A percentile compares a stretch with the other conserved stretches of the same genome.
phyloP scores from a whole-genome alignment of 2,329 filamentous ascomycete species.

The Ophiosphaerella korrae region DNA sequence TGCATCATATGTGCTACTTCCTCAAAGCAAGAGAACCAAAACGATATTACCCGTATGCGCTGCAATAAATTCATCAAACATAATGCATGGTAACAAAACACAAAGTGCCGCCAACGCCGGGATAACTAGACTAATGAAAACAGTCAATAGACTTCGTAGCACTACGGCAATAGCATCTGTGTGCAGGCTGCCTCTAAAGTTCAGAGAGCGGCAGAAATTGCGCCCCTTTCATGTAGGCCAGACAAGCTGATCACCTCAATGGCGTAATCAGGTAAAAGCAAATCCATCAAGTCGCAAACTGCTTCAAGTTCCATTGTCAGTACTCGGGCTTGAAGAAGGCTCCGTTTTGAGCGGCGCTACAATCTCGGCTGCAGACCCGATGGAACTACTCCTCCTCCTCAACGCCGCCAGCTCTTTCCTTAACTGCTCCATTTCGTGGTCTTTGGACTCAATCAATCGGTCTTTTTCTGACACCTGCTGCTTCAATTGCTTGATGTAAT shows the following conservation, averaged over 20 bases:
- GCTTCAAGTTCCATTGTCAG: slow-evolving; percentile 18
- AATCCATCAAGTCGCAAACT: not conserved
- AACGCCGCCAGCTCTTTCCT: slow-evolving; percentile 57
- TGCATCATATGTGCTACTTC: not conserved
- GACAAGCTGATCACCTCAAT: not conserved
- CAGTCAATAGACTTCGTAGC: not conserved
- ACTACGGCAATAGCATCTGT: not conserved
- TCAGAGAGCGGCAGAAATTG: not conserved
- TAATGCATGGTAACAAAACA: slow-evolving; percentile 1
- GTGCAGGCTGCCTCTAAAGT: not conserved
- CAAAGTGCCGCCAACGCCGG: slow-evolving; percentile 3
- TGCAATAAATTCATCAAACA: slow-evolving; percentile 4
- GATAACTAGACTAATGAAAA: no score
- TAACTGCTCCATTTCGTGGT: slow-evolving; percentile 60
- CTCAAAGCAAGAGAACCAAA: not conserved
- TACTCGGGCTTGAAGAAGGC: slow-evolving; percentile 15
- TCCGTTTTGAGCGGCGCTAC: slow-evolving; percentile 18
- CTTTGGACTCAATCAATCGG: slow-evolving; percentile 66
- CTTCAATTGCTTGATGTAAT: slow-evolving; percentile 88
- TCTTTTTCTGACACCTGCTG: slow-evolving; percentile 71
- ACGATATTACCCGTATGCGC: not conserved
- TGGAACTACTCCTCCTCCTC: slow-evolving; percentile 26
- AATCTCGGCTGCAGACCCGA: slow-evolving; percentile 10
- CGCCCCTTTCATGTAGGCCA: not conserved
- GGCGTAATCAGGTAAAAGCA: not conserved